Evolutionary conservation across 2,329 filamentous ascomycete genomes (phyloP).

Genomic region (Venturia nashicola): DNA sequence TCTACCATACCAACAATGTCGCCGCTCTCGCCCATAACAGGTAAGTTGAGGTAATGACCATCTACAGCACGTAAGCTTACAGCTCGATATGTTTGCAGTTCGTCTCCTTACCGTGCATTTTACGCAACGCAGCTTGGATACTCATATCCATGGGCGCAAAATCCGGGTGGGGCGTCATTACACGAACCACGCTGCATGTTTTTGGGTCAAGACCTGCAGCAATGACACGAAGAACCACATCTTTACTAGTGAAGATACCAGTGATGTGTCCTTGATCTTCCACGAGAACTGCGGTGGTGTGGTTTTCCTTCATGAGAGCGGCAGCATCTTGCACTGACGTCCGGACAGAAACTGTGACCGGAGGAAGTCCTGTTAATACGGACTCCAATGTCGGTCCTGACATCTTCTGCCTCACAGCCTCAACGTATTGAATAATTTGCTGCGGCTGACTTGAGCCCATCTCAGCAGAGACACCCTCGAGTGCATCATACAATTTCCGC

Average conservation of each 20-base stretch:
- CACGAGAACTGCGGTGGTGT: conserved; percentile 90
- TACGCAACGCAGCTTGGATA: conserved; percentile 91
- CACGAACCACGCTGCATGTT: conserved; percentile 93
- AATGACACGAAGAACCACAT: conserved; percentile 95
- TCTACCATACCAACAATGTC: conserved; percentile 99
- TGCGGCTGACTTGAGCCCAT: conserved; percentile 91
- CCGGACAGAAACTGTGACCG: conserved; percentile 86
- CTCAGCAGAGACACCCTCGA: conserved; percentile 96
- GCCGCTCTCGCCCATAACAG: conserved; percentile 93
- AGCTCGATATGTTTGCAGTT: background rate
- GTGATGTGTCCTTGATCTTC: conserved; percentile 96
- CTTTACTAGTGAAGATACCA: conserved; percentile 98
- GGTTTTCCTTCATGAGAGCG: conserved; percentile 95
- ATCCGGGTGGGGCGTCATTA: conserved; percentile 98
- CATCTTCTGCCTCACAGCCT: conserved; percentile 92
- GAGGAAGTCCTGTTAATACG: conserved; percentile 81
- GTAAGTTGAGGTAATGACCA: conserved; percentile 94
- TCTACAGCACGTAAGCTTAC: conserved; percentile 40
- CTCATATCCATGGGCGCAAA: conserved; percentile 99
- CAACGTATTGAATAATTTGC: conserved; percentile 98
- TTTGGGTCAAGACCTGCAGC: conserved; percentile 87
- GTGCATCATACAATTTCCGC: conserved; percentile 91
- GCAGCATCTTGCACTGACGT: conserved; percentile 96
- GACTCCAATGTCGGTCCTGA: conserved; percentile 93
- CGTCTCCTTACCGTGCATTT: conserved; percentile 78